Base-by-base conservation (phyloP, 164 flowering plant species). In the Vitis labrusca region DNA sequence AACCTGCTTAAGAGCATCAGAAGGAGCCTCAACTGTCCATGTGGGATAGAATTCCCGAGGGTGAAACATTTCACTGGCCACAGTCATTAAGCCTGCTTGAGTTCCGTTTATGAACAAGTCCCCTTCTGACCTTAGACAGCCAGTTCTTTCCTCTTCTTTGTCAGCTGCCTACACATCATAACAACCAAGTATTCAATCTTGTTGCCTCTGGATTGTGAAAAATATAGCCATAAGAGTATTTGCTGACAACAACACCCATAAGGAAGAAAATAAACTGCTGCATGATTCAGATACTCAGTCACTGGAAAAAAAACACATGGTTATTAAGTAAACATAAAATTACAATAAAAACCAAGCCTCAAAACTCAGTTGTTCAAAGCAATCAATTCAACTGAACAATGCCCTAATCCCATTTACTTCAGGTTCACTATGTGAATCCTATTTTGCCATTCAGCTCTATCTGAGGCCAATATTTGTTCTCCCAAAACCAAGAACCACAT, bases 91-190 rank as follows among this genome's bases (percentile, higher is more conserved):
- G 7, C 88, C 83, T 52, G 83, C 11, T 66, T 83, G 72, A 19
- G 94, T 76, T 68, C 83, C 89, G 16, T 17, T 30, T 8, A 85
- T 10, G 50, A 89, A 87, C 47, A 85, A 60, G 79, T 89, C 94
- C 0, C 90, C 94, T 68, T 89, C 89, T 4, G 94, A 89, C 64
- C 15, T 84, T 72, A 89, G 82, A 70, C 19, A 61, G 16, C 94
- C 94, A 47, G 80, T 58, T 3, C 48, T 62, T 62, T 68, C 84
- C 19, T 70, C 80, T 59, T 83, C 83, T 56, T 72, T 81, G 64
- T 86, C 94, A 5, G 86, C 82, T 19, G 91, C 93, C 93, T 87
- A 57, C 53, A 77, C 6, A 63, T 29, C 48, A 64, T 47, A n/a
- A 32, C 30, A 73, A n/a, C 3, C 9, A 11, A 17, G 5, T 2